Percentiles rank a stretch among this genome's conserved stretches.
phyloP scores from a whole-genome alignment of 305 asterid genomes.

The Fraxinus sp. region DNA sequence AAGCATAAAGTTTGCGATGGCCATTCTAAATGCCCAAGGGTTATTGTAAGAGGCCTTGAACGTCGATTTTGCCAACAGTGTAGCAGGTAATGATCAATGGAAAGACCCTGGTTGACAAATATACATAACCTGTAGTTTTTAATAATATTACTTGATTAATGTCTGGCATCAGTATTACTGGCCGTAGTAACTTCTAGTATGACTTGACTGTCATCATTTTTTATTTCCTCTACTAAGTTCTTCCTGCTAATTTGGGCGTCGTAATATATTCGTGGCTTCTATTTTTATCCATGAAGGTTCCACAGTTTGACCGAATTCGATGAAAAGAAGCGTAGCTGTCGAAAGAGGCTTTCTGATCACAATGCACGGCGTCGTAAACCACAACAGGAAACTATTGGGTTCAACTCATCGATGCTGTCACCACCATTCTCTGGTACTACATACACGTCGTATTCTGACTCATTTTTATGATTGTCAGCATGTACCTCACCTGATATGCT shows the following conservation, averaged over 20 bases:
- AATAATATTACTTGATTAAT: background rate
- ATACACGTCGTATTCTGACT: background rate
- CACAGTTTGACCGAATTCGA: slow-evolving; percentile 78
- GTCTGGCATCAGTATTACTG: background rate
- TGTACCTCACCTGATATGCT: background rate
- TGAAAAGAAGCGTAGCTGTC: slow-evolving; percentile 86
- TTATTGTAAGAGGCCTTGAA: slow-evolving; percentile 55
- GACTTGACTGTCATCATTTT: background rate
- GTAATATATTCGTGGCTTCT: slow-evolving; percentile 8
- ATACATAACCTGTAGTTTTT: background rate
- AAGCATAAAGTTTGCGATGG: slow-evolving; percentile 75
- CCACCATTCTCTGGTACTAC: slow-evolving; percentile 61
- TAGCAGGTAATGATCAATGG: slow-evolving; percentile 56
- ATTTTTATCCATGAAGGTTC: slow-evolving; percentile 52
- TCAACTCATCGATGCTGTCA: slow-evolving; percentile 50
- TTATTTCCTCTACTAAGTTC: background rate
- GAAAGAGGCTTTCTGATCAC: slow-evolving; percentile 82
- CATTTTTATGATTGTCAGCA: background rate
- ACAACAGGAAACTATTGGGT: slow-evolving; percentile 62
- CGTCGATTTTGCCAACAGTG: slow-evolving; percentile 94
- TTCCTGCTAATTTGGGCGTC: background rate
- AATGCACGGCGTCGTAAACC: slow-evolving; percentile 91
- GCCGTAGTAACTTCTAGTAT: background rate
- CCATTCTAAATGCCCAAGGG: slow-evolving; percentile 75
- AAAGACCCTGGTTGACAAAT: background rate